Conservation (phyloP, 169 alveolate species). For the Amoebophrya sp. region DNA sequence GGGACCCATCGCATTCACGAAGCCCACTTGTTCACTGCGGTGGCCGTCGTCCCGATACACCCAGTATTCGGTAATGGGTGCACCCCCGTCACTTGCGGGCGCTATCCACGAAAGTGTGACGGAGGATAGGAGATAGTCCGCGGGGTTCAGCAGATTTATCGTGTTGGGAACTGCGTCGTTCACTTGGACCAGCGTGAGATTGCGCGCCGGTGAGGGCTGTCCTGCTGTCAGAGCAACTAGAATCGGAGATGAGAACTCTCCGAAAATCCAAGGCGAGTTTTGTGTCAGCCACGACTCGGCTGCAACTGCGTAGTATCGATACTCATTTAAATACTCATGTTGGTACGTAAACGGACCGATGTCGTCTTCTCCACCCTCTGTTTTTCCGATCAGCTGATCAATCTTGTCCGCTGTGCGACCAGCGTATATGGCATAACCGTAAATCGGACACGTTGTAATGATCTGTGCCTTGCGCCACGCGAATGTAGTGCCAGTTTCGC, state of each 20-base stretch:
- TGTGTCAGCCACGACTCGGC: conserved; percentile 14
- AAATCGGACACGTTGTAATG: background rate
- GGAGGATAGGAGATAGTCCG: no score
- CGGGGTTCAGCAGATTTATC: no score
- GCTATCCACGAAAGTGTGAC: background rate
- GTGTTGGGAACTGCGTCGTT: no score
- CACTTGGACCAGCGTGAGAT: background rate
- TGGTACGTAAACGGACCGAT: background rate
- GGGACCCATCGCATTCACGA: conserved; percentile 11
- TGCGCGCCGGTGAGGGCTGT: background rate
- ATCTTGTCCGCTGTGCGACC: background rate
- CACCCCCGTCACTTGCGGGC: conserved; percentile 27
- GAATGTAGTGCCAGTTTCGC: background rate
- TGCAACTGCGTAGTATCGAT: background rate
- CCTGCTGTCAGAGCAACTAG: background rate
- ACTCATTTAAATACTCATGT: background rate
- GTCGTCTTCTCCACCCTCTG: background rate
- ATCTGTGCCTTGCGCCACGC: background rate
- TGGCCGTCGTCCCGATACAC: conserved; percentile 32
- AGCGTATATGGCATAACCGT: background rate
- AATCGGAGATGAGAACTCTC: background rate
- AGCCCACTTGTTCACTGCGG: background rate
- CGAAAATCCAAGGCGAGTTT: background rate
- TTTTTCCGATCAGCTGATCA: background rate
- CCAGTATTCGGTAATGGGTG: conserved; percentile 18